Percentiles rank a stretch among this genome's conserved stretches.
Conservation (phyloP, 83 land plant species). For the Diphasiastrum complanatum region DNA sequence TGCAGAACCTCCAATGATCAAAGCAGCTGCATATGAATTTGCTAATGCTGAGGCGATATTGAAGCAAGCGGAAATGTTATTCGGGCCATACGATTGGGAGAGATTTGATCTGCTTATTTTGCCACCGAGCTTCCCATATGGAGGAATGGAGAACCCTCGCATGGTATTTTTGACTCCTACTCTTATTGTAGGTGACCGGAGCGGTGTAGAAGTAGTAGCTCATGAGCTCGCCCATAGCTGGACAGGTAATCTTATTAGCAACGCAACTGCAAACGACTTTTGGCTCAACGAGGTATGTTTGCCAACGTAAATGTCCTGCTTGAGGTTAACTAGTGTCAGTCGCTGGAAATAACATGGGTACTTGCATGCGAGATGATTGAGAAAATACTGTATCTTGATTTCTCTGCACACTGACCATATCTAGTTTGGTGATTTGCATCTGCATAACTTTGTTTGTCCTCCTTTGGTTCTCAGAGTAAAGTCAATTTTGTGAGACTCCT, state of each 20-base stretch:
- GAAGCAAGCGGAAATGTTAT: conserved; percentile 61
- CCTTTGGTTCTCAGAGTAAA: neutral
- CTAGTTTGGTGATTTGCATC: neutral
- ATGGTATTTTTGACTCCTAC: conserved; percentile 91
- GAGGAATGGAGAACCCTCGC: conserved; percentile 95
- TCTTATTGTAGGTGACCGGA: conserved; percentile 71
- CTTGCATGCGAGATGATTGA: neutral
- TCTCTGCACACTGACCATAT: neutral
- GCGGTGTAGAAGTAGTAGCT: conserved; percentile 81
- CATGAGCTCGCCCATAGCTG: conserved; percentile 97
- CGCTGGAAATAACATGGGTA: neutral
- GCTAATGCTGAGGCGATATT: conserved; percentile 65
- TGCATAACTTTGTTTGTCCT: neutral
- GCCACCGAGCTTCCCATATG: conserved; percentile 89
- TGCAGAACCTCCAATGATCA: conserved; percentile 49
- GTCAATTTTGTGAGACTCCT: neutral
- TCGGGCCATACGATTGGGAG: conserved; percentile 85
- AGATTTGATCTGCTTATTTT: conserved; percentile 74
- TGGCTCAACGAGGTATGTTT: conserved; percentile 90
- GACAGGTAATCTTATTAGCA: conserved; percentile 90
- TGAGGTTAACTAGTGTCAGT: neutral
- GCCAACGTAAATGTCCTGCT: neutral
- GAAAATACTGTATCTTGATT: too few relatives aligned
- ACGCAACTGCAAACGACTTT: conserved; percentile 81
- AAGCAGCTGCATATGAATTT: conserved; percentile 74